phyloP scores from a whole-genome alignment of 176 grass and related monocot genomes.

The Raddia distichophylla region DNA sequence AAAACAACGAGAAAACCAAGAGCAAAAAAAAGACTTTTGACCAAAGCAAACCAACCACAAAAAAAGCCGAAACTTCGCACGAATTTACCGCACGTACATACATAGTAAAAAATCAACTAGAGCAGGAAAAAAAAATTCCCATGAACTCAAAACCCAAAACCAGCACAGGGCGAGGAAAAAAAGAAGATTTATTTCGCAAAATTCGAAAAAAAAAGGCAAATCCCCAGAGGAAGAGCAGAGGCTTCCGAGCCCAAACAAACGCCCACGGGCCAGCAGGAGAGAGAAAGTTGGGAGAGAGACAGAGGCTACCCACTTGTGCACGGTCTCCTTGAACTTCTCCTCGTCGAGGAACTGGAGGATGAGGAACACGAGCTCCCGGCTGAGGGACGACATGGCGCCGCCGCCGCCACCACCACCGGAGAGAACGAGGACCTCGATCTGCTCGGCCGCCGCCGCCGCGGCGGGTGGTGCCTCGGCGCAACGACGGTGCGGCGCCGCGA shows the following conservation, averaged over 20 bases:
- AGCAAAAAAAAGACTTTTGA: constrained; percentile 20
- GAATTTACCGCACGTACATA: background rate
- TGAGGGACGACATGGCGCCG: constrained; percentile 81
- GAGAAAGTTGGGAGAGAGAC: background rate
- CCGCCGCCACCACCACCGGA: background rate
- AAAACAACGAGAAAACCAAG: constrained; percentile 12
- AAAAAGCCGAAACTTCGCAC: constrained; percentile 11
- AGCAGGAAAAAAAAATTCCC: background rate
- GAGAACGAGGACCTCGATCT: constrained; percentile 47
- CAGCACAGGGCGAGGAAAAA: constrained; percentile 2
- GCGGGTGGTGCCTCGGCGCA: background rate
- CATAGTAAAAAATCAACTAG: constrained; percentile 32
- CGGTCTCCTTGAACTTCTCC: constrained; percentile 99
- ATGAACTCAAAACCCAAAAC: constrained; percentile 23
- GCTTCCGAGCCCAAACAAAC: constrained; percentile 30
- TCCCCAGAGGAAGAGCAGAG: constrained; percentile 14
- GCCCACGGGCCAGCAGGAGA: constrained; percentile 16
- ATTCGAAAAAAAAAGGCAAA: constrained; percentile 37
- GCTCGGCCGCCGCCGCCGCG: constrained; percentile 2
- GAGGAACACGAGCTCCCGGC: constrained; percentile 97
- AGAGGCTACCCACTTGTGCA: constrained; percentile 69
- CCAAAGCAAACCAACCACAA: background rate
- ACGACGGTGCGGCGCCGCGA: background rate
- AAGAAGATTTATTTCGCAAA: constrained; percentile 3
- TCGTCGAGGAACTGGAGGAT: constrained; percentile 99